phyloP scores from a whole-genome alignment of 805 yeast species.

The Sugiyamaella americana region DNA sequence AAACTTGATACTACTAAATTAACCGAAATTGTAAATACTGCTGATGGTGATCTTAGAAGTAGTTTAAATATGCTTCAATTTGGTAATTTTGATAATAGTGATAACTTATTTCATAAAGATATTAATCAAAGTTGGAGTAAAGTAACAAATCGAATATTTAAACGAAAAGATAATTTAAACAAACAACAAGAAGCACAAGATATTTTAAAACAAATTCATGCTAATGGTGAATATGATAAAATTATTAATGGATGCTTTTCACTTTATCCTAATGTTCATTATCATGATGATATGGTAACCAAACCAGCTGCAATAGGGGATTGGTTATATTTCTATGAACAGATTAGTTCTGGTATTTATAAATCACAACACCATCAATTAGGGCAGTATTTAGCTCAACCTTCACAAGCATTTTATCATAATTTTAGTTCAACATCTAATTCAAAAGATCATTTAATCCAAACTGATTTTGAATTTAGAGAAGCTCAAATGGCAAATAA shows the following conservation, averaged over 20 bases:
- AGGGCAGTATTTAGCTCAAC: slow-evolving; percentile 48
- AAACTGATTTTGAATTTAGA: slow-evolving; percentile 16
- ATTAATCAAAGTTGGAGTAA: slow-evolving; percentile 59
- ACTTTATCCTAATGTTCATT: slow-evolving; percentile 52
- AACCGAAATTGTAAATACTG: slow-evolving; percentile 58
- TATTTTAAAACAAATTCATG: slow-evolving; percentile 43
- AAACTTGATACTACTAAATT: slow-evolving; percentile 44
- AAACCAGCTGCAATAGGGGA: slow-evolving; percentile 62
- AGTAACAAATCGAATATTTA: slow-evolving; percentile 56
- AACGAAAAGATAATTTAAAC: slow-evolving; percentile 40
- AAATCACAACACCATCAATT: slow-evolving; percentile 43
- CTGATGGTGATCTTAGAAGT: slow-evolving; percentile 80
- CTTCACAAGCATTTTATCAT: slow-evolving; percentile 56
- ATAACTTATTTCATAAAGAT: slow-evolving; percentile 42
- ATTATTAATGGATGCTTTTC: slow-evolving; percentile 65
- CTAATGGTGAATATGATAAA: slow-evolving; percentile 51
- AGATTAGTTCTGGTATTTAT: slow-evolving; percentile 37
- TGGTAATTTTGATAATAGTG: slow-evolving; percentile 23
- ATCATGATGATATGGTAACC: slow-evolving; percentile 54
- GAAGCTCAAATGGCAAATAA: slow-evolving; percentile 28
- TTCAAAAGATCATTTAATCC: slow-evolving; percentile 19
- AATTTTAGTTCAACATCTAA: slow-evolving; percentile 57
- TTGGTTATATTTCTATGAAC: slow-evolving; percentile 72
- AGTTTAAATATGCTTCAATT: slow-evolving; percentile 83
- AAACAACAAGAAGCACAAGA: slow-evolving; percentile 44